Conservation (phyloP, 2,329 filamentous ascomycete species). For the Pseudocercospora cruenta region DNA sequence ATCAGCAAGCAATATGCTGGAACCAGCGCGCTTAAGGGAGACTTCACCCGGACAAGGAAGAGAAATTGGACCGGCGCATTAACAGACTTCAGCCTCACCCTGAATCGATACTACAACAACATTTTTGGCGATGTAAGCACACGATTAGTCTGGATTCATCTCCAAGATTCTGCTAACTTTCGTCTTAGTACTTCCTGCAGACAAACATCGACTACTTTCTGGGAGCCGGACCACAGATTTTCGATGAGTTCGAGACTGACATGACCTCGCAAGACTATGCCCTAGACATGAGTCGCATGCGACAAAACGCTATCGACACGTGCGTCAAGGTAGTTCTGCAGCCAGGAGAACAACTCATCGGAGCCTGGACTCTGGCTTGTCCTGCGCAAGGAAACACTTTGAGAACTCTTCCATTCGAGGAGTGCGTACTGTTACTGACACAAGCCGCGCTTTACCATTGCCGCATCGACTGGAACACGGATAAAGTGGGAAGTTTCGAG, state of each 20-base stretch:
- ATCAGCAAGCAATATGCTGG: conserved; percentile 96
- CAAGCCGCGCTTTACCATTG: conserved; percentile 85
- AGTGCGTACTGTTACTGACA: conserved; percentile 84
- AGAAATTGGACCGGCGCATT: conserved; percentile 82
- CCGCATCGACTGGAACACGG: conserved; percentile 90
- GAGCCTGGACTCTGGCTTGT: conserved; percentile 85
- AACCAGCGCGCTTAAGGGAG: conserved; percentile 92
- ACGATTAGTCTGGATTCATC: neutral
- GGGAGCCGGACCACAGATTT: conserved; percentile 80
- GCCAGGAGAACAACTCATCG: conserved; percentile 79
- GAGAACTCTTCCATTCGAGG: conserved; percentile 75
- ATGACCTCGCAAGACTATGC: conserved; percentile 94
- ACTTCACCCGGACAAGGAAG: conserved; percentile 90
- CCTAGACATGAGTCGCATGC: conserved; percentile 79
- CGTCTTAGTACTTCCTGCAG: conserved; percentile 76
- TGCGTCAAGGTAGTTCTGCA: conserved; percentile 85
- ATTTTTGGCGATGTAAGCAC: conserved; percentile 77
- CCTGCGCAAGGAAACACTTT: conserved; percentile 71
- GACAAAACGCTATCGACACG: conserved; percentile 86
- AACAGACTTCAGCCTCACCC: conserved; percentile 85
- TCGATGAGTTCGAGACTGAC: conserved; percentile 90
- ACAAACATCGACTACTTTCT: conserved; percentile 94
- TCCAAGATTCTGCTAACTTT: neutral
- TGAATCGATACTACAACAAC: conserved; percentile 79
- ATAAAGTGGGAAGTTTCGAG: conserved; percentile 93